phyloP scores from a whole-genome alignment of 2,329 filamentous ascomycete genomes.

The Venturia oleaginea region DNA sequence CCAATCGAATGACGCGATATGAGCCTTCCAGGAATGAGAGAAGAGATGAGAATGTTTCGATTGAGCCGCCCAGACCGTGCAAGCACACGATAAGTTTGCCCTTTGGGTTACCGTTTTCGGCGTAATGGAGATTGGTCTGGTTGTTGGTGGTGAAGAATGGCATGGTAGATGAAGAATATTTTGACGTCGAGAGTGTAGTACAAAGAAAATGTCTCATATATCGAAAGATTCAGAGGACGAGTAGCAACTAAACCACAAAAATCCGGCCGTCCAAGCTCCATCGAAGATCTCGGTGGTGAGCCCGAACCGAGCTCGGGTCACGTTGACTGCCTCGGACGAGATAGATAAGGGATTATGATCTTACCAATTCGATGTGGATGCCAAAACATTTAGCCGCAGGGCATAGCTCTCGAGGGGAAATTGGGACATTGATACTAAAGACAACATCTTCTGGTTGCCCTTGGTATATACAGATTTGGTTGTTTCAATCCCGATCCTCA shows the following conservation, averaged over 20 bases:
- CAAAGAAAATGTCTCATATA: neutral
- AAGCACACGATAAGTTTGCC: neutral
- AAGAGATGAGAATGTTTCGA: conserved; percentile 5
- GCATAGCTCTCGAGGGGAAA: neutral
- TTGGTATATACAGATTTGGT: neutral
- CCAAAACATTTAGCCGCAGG: neutral
- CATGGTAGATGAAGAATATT: neutral
- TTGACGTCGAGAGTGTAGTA: neutral
- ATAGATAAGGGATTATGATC: neutral
- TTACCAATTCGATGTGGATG: neutral
- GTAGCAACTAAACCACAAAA: neutral
- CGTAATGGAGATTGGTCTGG: conserved; percentile 1
- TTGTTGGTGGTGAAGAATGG: conserved; percentile 8
- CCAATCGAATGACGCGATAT: neutral
- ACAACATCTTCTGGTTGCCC: neutral
- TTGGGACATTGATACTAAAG: neutral
- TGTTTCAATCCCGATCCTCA: neutral
- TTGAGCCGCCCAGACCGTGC: conserved; percentile 6
- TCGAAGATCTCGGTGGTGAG: neutral
- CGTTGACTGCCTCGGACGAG: neutral
- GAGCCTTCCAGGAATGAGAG: neutral
- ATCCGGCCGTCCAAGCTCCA: neutral
- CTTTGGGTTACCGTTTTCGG: neutral
- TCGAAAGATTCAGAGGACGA: neutral
- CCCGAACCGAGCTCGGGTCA: neutral